Base-by-base conservation (phyloP, 176 grass and related monocot species). In the Oryza glumipatula region DNA sequence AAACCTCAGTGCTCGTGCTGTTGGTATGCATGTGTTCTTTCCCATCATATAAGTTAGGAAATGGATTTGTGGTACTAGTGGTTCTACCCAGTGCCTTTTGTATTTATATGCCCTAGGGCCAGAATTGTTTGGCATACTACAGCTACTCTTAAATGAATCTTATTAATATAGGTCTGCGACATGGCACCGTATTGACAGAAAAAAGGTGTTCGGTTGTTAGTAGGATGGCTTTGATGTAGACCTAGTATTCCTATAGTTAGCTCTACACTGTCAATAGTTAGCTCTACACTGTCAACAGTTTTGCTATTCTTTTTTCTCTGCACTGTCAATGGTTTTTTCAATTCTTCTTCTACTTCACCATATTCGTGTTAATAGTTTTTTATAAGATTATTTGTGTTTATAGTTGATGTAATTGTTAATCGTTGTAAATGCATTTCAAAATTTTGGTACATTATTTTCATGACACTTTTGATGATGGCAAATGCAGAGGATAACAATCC, bases 401-500 rank as follows among this genome's bases (percentile, higher is more conserved):
- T 39, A 43, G 3, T 83, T 86, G 5, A 48, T 56, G 33, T 44
- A 49, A 43, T 45, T 49, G 51, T 35, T 64, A 8, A 19, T 70
- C 48, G 49, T 76, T 14, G 26, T 63, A 28, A 66, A 11, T 72
- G 13, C 67, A 23, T 60, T 16, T 84, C 85, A 1, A 1, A 26
- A 30, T 66, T 79, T 44, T 14, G 4, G 70, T 33, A 26, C 76
- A 75, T 70, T 74, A 24, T 41, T 69, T 61, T 80, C 21, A 52
- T 83, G 67, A 32, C 30, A 51, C 35, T 75, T 23, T 5, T 19
- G 35, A 3, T 75, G 77, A 15, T 79, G 23, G 43, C 46, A 78
- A 49, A 67, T 86, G 76, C 80, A 94, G 92, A 86, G 92, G 73
- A 94, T 94, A 68, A 82, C 89, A 7, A 91, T 94, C 36, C 89